Base-by-base conservation (phyloP, 2,329 filamentous ascomycete species). In the Teratosphaeria gauchensis region DNA sequence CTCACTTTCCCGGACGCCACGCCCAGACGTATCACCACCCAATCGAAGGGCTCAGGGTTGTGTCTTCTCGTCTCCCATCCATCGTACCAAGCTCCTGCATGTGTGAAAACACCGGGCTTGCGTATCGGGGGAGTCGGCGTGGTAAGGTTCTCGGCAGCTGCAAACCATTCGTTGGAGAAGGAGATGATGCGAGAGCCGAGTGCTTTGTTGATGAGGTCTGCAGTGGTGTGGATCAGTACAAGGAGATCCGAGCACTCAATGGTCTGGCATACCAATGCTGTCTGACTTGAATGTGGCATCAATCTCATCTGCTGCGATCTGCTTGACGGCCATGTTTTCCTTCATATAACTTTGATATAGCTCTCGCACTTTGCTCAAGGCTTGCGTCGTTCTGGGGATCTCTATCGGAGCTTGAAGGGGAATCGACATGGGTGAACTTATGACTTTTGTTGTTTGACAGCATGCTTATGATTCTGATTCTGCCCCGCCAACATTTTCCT, bases 1-100 rank as follows among this genome's bases (percentile, higher is more conserved):
- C 83, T 80, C 31, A 92, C 82, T 16, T 80, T 86, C 53, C 88
- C 89, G 1, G 85, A 89, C 9, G 87, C 77, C 0, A 82, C 80
- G n/a, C 82, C 82, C 0, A 85, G 76, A 52, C 80, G 76, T 59
- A 85, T 76, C 6, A 85, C 77, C 0, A 82, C 82, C 80, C 80
- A 85, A 71, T 86, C 83, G 62, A 78, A 82, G 11, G 78, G 76
- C 46, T 77, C 76, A 0, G 76, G 71, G 67, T 86, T 86, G 72
- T 85, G 83, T 30, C 83, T 76, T 5, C 83, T 75, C 4, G 83
- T 85, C 63, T 86, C 83, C 83, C 83, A 85, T 19, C 83, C 83
- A 68, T 85, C 82, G 67, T 84, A 85, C 82, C 83, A 85, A 54
- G 82, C 82, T 59, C 83, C 83, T 3, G 81, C 78, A 68, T 83